These are phyloP conservation scores for Aspergillus viridinutans DNA, from an alignment of 2,329 filamentous ascomycete genomes.

Conservation along the genomic window DNA sequence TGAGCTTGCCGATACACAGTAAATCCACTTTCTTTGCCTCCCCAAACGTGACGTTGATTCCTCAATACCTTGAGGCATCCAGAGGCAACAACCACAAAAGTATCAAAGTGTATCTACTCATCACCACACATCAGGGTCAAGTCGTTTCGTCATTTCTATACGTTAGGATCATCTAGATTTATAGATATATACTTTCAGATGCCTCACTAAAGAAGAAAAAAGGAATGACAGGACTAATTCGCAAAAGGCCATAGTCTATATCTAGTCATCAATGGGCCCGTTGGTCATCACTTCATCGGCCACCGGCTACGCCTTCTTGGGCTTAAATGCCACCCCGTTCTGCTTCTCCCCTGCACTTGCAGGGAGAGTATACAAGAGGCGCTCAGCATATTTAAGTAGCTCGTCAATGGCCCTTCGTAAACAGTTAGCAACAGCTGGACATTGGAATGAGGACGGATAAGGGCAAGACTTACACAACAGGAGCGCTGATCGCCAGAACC, in stretches of 20 bases:
- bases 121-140: not conserved
- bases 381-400: slow-evolving; percentile 72
- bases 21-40: not conserved
- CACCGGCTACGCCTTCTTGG: slow-evolving; percentile 31
- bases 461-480: slow-evolving; percentile 71
- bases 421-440: slow-evolving; percentile 15
- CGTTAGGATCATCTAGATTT: slow-evolving; percentile 12
- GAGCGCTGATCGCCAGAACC: slow-evolving; percentile 79
- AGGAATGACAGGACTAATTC: slow-evolving; percentile 1
- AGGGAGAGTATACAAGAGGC: slow-evolving; percentile 52
- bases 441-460: not conserved
- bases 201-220: slow-evolving; percentile 9
- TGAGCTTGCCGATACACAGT: not conserved
- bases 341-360: slow-evolving; percentile 16
- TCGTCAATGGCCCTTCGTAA: slow-evolving; percentile 70
- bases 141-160: slow-evolving; percentile 12
- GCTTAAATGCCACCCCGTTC: slow-evolving; percentile 31
- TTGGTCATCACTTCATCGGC: slow-evolving; percentile 15
- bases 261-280: slow-evolving; percentile 16
- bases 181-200: slow-evolving; percentile 15
- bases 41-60: not conserved
- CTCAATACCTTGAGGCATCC: not conserved
- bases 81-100: not conserved
- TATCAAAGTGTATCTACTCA: not conserved
- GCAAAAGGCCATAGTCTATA: slow-evolving; percentile 13